Conservation (phyloP, 768 basidiomycete species). For the Panellus pusillus region DNA sequence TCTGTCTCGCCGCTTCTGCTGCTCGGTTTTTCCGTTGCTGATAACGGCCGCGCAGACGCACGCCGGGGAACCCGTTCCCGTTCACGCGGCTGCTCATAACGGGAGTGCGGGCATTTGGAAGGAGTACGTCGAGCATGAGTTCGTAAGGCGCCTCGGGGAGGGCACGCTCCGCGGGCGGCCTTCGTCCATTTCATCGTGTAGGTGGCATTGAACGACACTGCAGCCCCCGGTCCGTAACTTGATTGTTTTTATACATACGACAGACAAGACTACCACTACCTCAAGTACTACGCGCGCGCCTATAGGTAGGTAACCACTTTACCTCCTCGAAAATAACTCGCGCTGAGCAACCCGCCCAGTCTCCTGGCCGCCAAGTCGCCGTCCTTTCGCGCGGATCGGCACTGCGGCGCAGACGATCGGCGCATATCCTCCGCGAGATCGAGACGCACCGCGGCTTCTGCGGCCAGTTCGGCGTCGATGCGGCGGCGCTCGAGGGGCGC, state of each 20-base stretch:
- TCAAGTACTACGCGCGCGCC: conserved; percentile 84
- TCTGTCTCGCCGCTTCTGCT: conserved; percentile 16
- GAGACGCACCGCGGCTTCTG: conserved; percentile 73
- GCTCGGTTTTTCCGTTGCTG: too few relatives aligned
- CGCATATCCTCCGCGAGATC: conserved; percentile 67
- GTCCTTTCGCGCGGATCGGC: conserved; percentile 58
- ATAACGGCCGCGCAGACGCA: conserved; percentile 45
- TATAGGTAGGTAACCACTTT: conserved; percentile 59
- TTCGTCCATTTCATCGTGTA: conserved; percentile 89
- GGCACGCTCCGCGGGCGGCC: conserved; percentile 63
- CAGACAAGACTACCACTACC: conserved; percentile 81
- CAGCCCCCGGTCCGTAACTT: not conserved
- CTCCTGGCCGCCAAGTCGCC: conserved; percentile 79
- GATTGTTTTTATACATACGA: not conserved
- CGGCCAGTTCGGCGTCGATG: conserved; percentile 63
- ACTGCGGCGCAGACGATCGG: conserved; percentile 64
- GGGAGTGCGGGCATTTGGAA: conserved; percentile 60
- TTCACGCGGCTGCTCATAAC: conserved; percentile 65
- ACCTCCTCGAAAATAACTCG: not conserved
- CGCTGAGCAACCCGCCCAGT: conserved; percentile 34
- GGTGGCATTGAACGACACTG: conserved; percentile 21
- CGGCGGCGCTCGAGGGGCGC: conserved; percentile 59
- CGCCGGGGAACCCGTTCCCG: conserved; percentile 62
- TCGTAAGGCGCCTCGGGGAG: conserved; percentile 71
- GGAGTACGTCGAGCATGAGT: conserved; percentile 79